Percentiles rank a stretch among this genome's conserved stretches.
These are phyloP conservation scores for Daldinia decipiens DNA, from an alignment of 495 filamentous ascomycete genomes.

Conservation along the genomic window DNA sequence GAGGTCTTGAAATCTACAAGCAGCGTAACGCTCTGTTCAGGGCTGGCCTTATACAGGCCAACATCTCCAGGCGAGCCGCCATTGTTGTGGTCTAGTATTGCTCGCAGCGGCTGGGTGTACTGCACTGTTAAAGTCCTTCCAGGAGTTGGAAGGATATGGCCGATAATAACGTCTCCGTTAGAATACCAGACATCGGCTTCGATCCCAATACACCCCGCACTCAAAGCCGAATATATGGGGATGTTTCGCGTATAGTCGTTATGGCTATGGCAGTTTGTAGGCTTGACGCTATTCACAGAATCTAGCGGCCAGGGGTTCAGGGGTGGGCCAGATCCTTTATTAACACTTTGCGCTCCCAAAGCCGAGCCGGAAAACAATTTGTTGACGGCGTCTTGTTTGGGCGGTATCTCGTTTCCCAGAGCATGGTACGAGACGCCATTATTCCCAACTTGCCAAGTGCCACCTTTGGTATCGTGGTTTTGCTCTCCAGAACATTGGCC, in stretches of 20 bases:
- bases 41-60: constrained; percentile 65
- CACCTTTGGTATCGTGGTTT: constrained; percentile 49
- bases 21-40: constrained; percentile 67
- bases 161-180: constrained; percentile 44
- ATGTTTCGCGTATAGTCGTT: constrained; percentile 49
- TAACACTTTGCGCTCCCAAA: constrained; percentile 40
- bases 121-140: constrained; percentile 45
- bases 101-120: constrained; percentile 45
- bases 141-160: constrained; percentile 41
- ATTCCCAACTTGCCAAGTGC: constrained; percentile 46
- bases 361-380: constrained; percentile 42
- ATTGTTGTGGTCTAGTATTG: constrained; percentile 49
- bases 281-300: constrained; percentile 44
- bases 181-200: constrained; percentile 51
- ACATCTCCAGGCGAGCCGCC: constrained; percentile 32
- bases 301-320: constrained; percentile 49
- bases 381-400: constrained; percentile 45
- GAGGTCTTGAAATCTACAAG: constrained; percentile 74
- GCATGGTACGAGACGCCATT: constrained; percentile 47
- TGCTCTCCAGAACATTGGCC: constrained; percentile 43
- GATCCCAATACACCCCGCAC: constrained; percentile 46
- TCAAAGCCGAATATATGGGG: constrained; percentile 44
- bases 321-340: constrained; percentile 41
- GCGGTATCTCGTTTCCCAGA: constrained; percentile 42
- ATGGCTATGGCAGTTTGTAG: constrained; percentile 47